These are phyloP conservation scores for Hortaea sp. DNA, from an alignment of 2,329 filamentous ascomycete genomes.

Conservation along the genomic window DNA sequence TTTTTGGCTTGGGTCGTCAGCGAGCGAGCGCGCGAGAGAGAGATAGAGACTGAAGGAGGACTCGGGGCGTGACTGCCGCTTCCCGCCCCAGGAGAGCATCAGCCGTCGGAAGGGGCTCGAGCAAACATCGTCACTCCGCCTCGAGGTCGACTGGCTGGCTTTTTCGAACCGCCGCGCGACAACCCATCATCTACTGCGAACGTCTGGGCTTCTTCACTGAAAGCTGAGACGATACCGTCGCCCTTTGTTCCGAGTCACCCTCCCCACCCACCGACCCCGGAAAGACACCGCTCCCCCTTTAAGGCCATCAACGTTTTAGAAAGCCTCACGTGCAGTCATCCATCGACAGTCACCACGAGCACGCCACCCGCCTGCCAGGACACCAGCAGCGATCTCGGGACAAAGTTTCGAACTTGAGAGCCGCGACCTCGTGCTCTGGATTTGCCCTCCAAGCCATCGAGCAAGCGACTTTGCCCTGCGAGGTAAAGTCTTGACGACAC, in stretches of 20 bases:
- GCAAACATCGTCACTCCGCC: not conserved
- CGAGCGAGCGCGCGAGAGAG: too few relatives aligned
- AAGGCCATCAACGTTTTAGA: too few relatives aligned
- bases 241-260: constrained; percentile 1
- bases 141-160: not conserved
- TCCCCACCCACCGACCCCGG: not conserved
- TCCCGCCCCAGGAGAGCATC: constrained; percentile 5
- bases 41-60: not conserved
- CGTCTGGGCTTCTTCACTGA: constrained; percentile 4
- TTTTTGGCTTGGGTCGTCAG: too few relatives aligned
- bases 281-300: too few relatives aligned
- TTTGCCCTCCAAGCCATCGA: not conserved
- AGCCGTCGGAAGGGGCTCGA: constrained; percentile 1
- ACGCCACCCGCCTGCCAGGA: not conserved
- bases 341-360: not conserved
- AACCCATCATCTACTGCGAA: not conserved
- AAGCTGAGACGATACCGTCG: constrained; percentile 1
- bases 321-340: not conserved
- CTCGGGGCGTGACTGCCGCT: constrained; percentile 20
- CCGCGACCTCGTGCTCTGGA: not conserved
- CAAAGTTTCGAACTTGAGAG: not conserved
- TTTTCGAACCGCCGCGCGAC: not conserved
- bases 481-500: not conserved
- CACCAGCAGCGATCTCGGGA: not conserved
- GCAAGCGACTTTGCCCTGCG: constrained; percentile 1